These are phyloP conservation scores for Eucalyptus sp. DNA, from an alignment of 345 rosid species.

Conservation along the genomic window DNA sequence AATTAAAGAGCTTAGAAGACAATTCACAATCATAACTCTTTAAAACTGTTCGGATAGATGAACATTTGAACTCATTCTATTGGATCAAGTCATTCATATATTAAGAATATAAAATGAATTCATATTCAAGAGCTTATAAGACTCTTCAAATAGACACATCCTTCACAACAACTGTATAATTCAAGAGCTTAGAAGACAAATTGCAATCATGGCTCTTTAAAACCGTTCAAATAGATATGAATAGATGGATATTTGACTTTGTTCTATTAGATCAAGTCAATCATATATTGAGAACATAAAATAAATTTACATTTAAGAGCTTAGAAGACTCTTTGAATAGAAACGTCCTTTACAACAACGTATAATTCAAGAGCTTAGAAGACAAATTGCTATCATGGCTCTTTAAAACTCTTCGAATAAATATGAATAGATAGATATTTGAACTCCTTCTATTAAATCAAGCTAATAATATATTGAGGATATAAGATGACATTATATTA, in stretches of 20 bases:
- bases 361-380: neutral
- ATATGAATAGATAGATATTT: neutral
- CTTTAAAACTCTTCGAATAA: neutral
- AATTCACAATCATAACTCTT: neutral
- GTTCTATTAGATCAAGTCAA: no score
- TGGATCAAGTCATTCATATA: neutral
- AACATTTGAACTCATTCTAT: neutral
- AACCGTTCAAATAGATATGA: no score
- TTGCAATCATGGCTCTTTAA: no score
- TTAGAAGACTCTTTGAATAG: no score
- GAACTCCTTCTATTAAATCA: neutral
- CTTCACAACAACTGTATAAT: no score
- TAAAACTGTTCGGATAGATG: neutral
- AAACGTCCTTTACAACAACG: neutral
- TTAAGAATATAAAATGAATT: neutral
- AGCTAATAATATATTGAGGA: neutral
- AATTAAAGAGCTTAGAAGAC: neutral
- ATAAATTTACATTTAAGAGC: no score
- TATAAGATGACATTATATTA: neutral
- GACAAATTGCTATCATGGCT: neutral
- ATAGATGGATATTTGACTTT: no score
- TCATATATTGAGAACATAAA: no score
- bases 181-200: no score
- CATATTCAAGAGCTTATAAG: no score
- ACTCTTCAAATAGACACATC: no score